phyloP scores from a whole-genome alignment of 1,284 basidiomycete genomes.

The Trametes sp. region DNA sequence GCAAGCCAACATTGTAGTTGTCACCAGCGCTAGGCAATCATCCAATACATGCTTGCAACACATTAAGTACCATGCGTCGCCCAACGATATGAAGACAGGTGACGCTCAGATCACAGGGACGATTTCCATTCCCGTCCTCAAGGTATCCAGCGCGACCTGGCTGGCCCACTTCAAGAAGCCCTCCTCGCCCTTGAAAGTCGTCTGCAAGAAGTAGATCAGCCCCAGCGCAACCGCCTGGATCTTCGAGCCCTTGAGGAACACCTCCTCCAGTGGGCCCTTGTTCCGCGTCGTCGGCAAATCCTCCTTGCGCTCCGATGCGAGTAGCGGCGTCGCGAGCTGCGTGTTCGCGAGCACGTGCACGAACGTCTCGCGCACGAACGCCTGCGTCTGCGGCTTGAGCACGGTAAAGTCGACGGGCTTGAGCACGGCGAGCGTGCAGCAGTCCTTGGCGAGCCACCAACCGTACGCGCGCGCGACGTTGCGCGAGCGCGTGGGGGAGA shows the following conservation, averaged over 20 bases:
- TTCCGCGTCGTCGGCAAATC: slow-evolving; percentile 55
- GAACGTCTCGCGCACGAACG: slow-evolving; percentile 78
- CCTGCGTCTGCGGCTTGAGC: slow-evolving; percentile 66
- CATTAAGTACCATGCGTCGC: background rate
- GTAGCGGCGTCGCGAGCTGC: slow-evolving; percentile 74
- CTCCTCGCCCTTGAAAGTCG: slow-evolving; percentile 52
- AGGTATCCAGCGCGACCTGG: slow-evolving; percentile 69
- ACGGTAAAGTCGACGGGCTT: slow-evolving; percentile 91
- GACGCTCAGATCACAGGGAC: slow-evolving; percentile 42
- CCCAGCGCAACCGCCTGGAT: slow-evolving; percentile 71
- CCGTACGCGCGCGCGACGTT: slow-evolving; percentile 83
- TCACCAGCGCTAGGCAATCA: background rate
- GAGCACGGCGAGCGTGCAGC: slow-evolving; percentile 76
- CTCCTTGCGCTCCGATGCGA: slow-evolving; percentile 47
- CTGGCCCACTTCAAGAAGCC: slow-evolving; percentile 69
- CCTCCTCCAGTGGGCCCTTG: slow-evolving; percentile 70
- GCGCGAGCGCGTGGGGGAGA: slow-evolving; percentile 64
- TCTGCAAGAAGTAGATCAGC: slow-evolving; percentile 70
- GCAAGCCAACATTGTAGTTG: slow-evolving; percentile 47
- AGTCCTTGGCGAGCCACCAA: slow-evolving; percentile 85
- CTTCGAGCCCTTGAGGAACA: slow-evolving; percentile 73
- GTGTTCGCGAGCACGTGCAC: slow-evolving; percentile 73
- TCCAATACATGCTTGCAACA: background rate
- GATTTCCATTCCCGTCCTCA: slow-evolving; percentile 67
- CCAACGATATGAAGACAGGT: background rate